Evolutionary conservation across 495 filamentous ascomycete genomes (phyloP).

Genomic region (Penicillium cosmopolitanum): DNA sequence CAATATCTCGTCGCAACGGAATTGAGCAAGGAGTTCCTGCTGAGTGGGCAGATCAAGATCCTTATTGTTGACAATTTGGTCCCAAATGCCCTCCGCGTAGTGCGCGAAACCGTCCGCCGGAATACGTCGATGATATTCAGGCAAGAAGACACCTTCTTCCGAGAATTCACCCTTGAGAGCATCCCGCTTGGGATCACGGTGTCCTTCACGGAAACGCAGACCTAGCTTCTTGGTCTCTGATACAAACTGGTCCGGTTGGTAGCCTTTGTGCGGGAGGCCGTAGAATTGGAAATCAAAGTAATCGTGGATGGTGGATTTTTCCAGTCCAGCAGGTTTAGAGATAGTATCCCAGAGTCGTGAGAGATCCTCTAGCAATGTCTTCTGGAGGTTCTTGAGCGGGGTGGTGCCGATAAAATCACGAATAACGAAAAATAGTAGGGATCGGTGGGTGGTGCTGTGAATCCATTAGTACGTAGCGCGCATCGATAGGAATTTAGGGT

Average conservation of each 20-base stretch:
- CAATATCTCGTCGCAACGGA: constrained; percentile 94
- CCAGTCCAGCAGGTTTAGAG: constrained; percentile 85
- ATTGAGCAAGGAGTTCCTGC: constrained; percentile 95
- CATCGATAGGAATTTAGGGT: not conserved
- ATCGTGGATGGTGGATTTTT: constrained; percentile 87
- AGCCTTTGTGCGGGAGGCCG: constrained; percentile 92
- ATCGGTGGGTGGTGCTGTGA: constrained; percentile 79
- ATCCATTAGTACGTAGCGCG: constrained; percentile 23
- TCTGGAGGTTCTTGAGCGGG: constrained; percentile 82
- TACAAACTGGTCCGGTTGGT: constrained; percentile 92
- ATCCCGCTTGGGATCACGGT: constrained; percentile 62
- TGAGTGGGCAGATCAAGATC: constrained; percentile 96
- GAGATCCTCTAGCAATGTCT: constrained; percentile 88
- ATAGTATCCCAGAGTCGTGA: constrained; percentile 89
- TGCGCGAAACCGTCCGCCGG: constrained; percentile 93
- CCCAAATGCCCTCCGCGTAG: constrained; percentile 94
- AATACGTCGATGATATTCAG: constrained; percentile 93
- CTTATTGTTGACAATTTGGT: constrained; percentile 98
- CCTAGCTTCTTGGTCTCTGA: constrained; percentile 78
- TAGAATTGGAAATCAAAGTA: constrained; percentile 99
- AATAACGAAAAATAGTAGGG: constrained; percentile 97
- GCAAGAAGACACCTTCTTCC: constrained; percentile 80
- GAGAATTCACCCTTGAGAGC: constrained; percentile 66
- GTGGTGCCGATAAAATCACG: constrained; percentile 93
- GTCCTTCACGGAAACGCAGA: constrained; percentile 78